A percentile compares a stretch with the other conserved stretches of the same genome.
phyloP scores from a whole-genome alignment of 805 yeast genomes.

The Candida multigemmis region DNA sequence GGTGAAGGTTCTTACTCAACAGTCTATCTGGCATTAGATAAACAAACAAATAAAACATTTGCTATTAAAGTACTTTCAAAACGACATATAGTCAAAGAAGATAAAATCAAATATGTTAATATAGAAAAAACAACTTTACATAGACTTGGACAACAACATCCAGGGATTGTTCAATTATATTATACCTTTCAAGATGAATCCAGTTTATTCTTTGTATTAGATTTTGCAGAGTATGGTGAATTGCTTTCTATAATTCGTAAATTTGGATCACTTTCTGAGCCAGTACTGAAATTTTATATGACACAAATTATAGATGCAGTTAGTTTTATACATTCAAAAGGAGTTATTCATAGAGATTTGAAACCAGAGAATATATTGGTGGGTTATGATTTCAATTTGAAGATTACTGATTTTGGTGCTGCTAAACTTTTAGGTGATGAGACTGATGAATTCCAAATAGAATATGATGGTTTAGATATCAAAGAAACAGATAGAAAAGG shows the following conservation, averaged over 20 bases:
- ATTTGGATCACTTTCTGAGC: conserved; percentile 69
- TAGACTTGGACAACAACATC: conserved; percentile 76
- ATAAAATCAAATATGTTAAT: conserved; percentile 90
- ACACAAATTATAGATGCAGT: conserved; percentile 87
- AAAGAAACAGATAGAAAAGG: conserved; percentile 28
- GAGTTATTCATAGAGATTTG: conserved; percentile 87
- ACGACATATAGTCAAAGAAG: conserved; percentile 87
- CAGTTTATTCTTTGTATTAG: conserved; percentile 83
- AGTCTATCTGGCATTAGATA: conserved; percentile 79
- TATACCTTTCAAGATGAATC: conserved; percentile 92
- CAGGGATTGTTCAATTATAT: conserved; percentile 86
- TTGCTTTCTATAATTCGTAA: conserved; percentile 69
- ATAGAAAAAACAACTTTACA: conserved; percentile 89
- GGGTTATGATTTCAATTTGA: conserved; percentile 76
- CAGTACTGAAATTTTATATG: conserved; percentile 71
- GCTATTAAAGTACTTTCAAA: conserved; percentile 91
- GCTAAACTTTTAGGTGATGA: conserved; percentile 56
- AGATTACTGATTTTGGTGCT: conserved; percentile 97
- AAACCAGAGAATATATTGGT: conserved; percentile 91
- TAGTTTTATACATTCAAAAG: conserved; percentile 78
- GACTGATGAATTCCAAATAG: conserved; percentile 24
- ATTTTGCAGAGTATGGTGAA: conserved; percentile 95
- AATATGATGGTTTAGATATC: conserved; percentile 22
- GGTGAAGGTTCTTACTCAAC: conserved; percentile 97
- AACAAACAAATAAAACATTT: conserved; percentile 62